Evolutionary conservation across 345 rosid genomes (phyloP), one percentile per base, ranked within the genome.

Genomic region (Citrus medica): DNA sequence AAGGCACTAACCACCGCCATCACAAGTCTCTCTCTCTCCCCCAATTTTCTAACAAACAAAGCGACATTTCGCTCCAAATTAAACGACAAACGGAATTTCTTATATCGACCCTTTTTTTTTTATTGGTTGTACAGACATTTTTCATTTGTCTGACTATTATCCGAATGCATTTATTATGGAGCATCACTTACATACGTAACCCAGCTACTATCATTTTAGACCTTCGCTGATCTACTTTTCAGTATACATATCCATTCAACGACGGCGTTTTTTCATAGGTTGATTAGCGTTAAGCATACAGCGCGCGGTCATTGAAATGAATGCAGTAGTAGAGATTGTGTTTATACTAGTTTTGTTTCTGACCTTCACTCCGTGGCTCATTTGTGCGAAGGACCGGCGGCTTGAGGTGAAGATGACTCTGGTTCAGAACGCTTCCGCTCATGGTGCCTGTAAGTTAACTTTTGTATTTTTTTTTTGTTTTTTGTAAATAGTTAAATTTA

Each of bases 341-440:
- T 7, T 67, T 80, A 7, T 42, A 62, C 37, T 84, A 60, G 56
- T 84, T 77, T 1, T 89, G 59, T 62, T 75, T 72, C 70, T 84
- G 55, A 33, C 60, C 55, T 16, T 56, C 71, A 42, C 73, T 17
- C 42, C 79, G 9, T 33, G 70, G 85, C 14, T 83, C 78, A n/a
- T 72, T 75, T 38, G 28, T 83, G 78, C 85, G 73, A 74, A 75
- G 56, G 76, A 73, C 72, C 61, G 38, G 9, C 58, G 64, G 78
- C 90, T 89, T 71, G 82, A 81, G 76, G 94, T 93, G 62, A 73
- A 19, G 48, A 95, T 93, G 99, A 93, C 99, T 73, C 83, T 92
- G 42, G 97, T 93, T 69, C 85, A 63, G 71, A 68, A 79, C 79
- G 96, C 99, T 35, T 27, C 92, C 28, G 89, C 86, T 71, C 75